Percentiles rank a stretch among this genome's conserved stretches.
phyloP scores from a whole-genome alignment of 2,329 filamentous ascomycete species.

The Penicillium sp. region DNA sequence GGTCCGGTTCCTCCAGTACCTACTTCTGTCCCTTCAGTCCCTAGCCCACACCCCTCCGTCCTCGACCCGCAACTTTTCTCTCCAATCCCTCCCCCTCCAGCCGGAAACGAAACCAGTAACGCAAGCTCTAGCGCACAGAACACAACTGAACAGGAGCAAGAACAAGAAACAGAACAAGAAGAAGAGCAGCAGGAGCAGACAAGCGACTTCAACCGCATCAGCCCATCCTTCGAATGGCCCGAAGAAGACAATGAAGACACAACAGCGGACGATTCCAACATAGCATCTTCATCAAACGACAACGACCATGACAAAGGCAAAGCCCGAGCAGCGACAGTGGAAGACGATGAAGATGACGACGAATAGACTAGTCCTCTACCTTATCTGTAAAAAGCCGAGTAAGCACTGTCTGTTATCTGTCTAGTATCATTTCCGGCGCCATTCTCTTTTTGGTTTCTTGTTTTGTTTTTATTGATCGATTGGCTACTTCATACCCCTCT shows the following conservation, averaged over 20 bases:
- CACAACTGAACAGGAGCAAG: background rate
- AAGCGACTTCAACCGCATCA: background rate
- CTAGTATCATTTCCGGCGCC: background rate
- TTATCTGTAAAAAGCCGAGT: too few species aligned
- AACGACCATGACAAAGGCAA: conserved; percentile 39
- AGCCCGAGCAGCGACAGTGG: conserved; percentile 30
- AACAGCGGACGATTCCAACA: too few species aligned
- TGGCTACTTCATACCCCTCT: background rate
- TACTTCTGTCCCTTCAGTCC: background rate
- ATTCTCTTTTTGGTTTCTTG: background rate
- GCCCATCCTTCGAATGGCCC: conserved; percentile 4
- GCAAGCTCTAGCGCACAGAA: background rate
- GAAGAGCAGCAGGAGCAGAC: background rate
- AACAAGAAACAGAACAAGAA: background rate
- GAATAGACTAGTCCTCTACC: background rate
- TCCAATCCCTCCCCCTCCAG: background rate
- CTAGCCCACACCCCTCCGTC: background rate
- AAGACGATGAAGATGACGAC: conserved; percentile 27
- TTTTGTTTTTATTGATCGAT: background rate
- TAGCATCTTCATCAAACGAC: conserved; percentile 17
- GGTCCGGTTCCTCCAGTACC: background rate
- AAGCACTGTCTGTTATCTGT: background rate
- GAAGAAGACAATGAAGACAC: background rate
- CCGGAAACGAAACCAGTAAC: background rate
- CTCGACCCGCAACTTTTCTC: conserved; percentile 5